Conservation (phyloP, 2,329 filamentous ascomycete species). For the Paracorniculantispora psalliotae region DNA sequence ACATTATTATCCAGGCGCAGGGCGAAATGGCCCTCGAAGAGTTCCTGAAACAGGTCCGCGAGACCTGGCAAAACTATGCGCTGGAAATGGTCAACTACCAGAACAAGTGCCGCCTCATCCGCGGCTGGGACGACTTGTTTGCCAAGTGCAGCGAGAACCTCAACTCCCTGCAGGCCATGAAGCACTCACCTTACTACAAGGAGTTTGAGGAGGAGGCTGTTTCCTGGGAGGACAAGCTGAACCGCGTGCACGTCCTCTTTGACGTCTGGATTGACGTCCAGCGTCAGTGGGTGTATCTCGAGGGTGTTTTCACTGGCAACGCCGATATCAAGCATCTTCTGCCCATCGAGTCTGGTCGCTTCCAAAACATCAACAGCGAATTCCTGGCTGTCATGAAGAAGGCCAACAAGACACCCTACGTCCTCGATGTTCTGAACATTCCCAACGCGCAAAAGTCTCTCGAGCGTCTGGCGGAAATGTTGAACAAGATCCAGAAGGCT, state of each 20-base stretch:
- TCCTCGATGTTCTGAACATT: conserved; percentile 93
- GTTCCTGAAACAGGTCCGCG: conserved; percentile 91
- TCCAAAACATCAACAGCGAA: conserved; percentile 99
- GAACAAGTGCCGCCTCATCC: conserved; percentile 94
- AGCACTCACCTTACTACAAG: conserved; percentile 98
- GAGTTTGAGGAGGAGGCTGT: conserved; percentile 98
- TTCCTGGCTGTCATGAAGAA: conserved; percentile 99
- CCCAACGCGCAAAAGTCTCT: conserved; percentile 93
- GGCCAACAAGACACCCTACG: conserved; percentile 91
- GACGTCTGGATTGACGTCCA: conserved; percentile 99
- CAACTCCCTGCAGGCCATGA: conserved; percentile 97
- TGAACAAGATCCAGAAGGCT: conserved; percentile 99
- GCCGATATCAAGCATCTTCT: conserved; percentile 97
- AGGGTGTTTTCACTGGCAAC: conserved; percentile 97
- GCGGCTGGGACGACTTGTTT: conserved; percentile 96
- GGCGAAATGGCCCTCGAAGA: conserved; percentile 98
- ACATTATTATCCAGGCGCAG: conserved; percentile 92
- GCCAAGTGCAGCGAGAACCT: conserved; percentile 97
- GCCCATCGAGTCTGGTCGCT: conserved; percentile 91
- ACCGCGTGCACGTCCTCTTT: conserved; percentile 93
- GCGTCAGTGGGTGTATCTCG: conserved; percentile 98
- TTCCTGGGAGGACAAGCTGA: conserved; percentile 96
- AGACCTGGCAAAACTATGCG: conserved; percentile 93
- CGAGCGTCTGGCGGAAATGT: conserved; percentile 88
- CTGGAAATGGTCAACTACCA: conserved; percentile 96